Base-by-base conservation (phyloP, 176 grass and related monocot species). In the Musa acuminata region DNA sequence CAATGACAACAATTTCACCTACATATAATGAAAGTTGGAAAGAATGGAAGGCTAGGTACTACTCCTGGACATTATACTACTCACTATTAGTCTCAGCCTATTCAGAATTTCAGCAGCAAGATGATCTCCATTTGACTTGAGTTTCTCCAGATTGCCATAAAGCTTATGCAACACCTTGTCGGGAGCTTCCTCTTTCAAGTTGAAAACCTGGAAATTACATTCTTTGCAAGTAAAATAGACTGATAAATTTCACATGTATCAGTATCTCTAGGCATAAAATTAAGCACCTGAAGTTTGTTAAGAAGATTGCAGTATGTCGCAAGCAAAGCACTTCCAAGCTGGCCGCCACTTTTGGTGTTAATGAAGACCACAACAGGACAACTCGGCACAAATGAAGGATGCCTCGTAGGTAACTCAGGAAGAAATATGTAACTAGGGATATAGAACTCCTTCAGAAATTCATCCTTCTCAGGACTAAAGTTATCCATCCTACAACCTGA, bases 321-420 rank as follows among this genome's bases (percentile, higher is more conserved):
- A 82, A 99, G 85, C 54, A 99, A 81, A 71, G 80, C 60, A 67
- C 69, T 69, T 67, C 95, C 95, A 64, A 94, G 86, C 72, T 99
- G 95, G 6, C 95, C 95, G 53, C 95, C 91, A 21, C 95, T 94
- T 86, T 70, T 89, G 53, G 90, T 84, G 78, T 94, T 99, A 78
- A 99, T 86, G 77, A 99, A 99, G 84, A 94, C 83, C 64, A 99
- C 82, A 25, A 99, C 82, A 67, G 95, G 95, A 83, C 84, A 99
- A 49, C 21, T 87, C 6, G 95, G 95, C 74, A 79, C 68, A 24
- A 67, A 72, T 82, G 84, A 82, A 79, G 84, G 66, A 14, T 75
- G 80, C 62, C 84, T 86, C 9, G 22, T 23, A 22, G 80, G 73
- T 57, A 51, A 75, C 24, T 89, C 91, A 0, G 78, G 76, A n/a